Conservation (phyloP, 2,329 filamentous ascomycete genomes). For the Fusarium bactridioides region DNA sequence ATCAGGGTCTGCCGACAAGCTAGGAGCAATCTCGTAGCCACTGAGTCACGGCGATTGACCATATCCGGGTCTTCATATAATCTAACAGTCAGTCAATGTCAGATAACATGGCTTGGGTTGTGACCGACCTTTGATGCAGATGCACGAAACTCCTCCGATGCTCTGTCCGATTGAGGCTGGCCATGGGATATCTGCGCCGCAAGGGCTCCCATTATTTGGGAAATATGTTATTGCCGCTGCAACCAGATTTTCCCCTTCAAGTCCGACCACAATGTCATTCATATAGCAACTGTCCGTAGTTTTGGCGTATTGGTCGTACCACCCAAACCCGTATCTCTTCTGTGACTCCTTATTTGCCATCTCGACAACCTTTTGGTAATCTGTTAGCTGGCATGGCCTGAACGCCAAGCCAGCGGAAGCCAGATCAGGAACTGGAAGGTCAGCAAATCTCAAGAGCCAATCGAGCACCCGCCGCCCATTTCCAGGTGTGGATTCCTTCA, state of each 20-base stretch:
- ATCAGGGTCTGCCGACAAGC: constrained; percentile 58
- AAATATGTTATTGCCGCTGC: constrained; percentile 64
- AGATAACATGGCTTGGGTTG: constrained; percentile 23
- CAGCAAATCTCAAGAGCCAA: constrained; percentile 61
- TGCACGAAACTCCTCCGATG: constrained; percentile 67
- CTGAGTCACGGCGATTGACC: constrained; percentile 55
- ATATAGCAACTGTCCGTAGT: constrained; percentile 58
- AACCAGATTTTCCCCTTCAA: constrained; percentile 58
- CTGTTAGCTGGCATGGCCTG: constrained; percentile 53
- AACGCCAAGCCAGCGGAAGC: constrained; percentile 54
- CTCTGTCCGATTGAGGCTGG: constrained; percentile 57
- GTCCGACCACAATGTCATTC: constrained; percentile 62
- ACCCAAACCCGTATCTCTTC: constrained; percentile 59
- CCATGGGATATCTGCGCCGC: constrained; percentile 64
- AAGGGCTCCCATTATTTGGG: constrained; percentile 54
- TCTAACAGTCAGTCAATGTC: constrained; percentile 4
- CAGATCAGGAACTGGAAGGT: constrained; percentile 55
- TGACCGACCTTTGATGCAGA: constrained; percentile 63
- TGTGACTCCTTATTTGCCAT: constrained; percentile 59
- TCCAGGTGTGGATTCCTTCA: constrained; percentile 54
- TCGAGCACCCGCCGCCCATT: constrained; percentile 61
- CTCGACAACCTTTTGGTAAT: constrained; percentile 57
- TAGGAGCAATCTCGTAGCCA: constrained; percentile 63
- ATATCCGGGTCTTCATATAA: constrained; percentile 55
- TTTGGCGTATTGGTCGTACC: constrained; percentile 67